Conservation (phyloP, 23 red algal genomes). For the Gracilariopsis chorda region DNA sequence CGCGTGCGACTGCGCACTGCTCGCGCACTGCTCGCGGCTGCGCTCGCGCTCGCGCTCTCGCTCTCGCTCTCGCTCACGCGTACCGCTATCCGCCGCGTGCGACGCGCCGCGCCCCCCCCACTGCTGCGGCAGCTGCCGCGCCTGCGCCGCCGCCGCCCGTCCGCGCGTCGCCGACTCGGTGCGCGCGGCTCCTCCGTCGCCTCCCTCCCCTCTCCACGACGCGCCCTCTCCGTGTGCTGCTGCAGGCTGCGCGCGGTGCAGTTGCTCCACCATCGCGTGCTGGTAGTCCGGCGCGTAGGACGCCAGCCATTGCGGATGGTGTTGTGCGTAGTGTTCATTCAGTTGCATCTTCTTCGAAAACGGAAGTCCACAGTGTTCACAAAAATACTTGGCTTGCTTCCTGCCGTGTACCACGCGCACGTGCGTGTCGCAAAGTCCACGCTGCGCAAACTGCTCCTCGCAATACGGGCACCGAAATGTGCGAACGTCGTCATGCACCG, state of each 20-base stretch:
- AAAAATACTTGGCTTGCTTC: conserved; percentile 67
- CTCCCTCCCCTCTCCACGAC: neutral
- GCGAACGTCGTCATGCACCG: conserved; percentile 57
- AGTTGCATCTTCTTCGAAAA: conserved; percentile 39
- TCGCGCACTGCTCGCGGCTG: neutral
- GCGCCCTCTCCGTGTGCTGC: neutral
- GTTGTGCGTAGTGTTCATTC: conserved; percentile 41
- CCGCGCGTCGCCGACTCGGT: neutral
- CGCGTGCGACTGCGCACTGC: neutral
- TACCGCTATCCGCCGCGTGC: too few relatives aligned
- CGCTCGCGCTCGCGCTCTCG: too few relatives aligned
- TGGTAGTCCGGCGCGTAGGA: conserved; percentile 9
- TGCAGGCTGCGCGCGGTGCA: neutral
- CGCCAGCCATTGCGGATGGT: conserved; percentile 11
- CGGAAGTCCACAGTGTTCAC: conserved; percentile 45
- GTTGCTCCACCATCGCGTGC: neutral
- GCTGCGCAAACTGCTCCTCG: conserved; percentile 32
- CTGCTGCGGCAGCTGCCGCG: too few relatives aligned
- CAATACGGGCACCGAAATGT: conserved; percentile 56
- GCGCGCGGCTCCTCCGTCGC: neutral
- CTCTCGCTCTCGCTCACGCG: too few relatives aligned
- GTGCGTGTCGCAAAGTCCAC: conserved; percentile 49
- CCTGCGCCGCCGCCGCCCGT: neutral
- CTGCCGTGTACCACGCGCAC: conserved; percentile 41
- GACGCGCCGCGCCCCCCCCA: too few relatives aligned